Evolutionary conservation across 495 filamentous ascomycete genomes (phyloP).

Genomic region (Penicillium taxi): DNA sequence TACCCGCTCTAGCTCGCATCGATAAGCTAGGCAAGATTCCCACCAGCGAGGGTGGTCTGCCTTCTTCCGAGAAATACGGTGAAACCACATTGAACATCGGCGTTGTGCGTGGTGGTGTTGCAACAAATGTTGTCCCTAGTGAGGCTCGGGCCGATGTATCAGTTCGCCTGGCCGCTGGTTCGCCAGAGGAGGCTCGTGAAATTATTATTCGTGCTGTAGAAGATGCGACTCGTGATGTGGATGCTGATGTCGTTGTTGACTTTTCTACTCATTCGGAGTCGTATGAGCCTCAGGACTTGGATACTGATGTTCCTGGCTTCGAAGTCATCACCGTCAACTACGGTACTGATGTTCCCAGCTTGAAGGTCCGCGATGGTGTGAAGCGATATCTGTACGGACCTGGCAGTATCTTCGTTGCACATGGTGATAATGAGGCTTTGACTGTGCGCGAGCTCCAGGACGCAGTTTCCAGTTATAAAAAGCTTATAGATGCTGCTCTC

Average conservation of each 20-base stretch:
- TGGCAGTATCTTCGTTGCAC: constrained; percentile 81
- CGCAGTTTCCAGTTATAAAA: constrained; percentile 65
- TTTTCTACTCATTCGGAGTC: constrained; percentile 40
- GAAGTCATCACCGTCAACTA: constrained; percentile 77
- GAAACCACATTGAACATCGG: constrained; percentile 86
- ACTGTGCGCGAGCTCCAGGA: constrained; percentile 57
- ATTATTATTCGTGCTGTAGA: constrained; percentile 49
- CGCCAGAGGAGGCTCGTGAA: constrained; percentile 43
- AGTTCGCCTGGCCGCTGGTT: constrained; percentile 67
- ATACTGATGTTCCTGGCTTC: constrained; percentile 77
- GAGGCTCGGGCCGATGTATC: constrained; percentile 57
- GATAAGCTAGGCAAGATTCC: constrained; percentile 45
- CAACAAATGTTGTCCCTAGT: constrained; percentile 78
- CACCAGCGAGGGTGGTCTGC: constrained; percentile 47
- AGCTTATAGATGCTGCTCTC: constrained; percentile 56
- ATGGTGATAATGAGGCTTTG: constrained; percentile 76
- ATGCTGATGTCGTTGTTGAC: constrained; percentile 52
- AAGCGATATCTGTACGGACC: constrained; percentile 85
- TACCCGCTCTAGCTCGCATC: constrained; percentile 57
- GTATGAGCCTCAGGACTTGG: constrained; percentile 69
- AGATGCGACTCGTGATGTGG: constrained; percentile 49
- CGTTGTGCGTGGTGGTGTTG: constrained; percentile 68
- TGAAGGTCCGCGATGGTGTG: constrained; percentile 47
- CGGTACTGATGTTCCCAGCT: constrained; percentile 80
- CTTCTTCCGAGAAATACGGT: constrained; percentile 67